A percentile compares a stretch with the other conserved stretches of the same genome.
Evolutionary conservation across 345 rosid genomes (phyloP).

Genomic region (Eucalyptus virginea): DNA sequence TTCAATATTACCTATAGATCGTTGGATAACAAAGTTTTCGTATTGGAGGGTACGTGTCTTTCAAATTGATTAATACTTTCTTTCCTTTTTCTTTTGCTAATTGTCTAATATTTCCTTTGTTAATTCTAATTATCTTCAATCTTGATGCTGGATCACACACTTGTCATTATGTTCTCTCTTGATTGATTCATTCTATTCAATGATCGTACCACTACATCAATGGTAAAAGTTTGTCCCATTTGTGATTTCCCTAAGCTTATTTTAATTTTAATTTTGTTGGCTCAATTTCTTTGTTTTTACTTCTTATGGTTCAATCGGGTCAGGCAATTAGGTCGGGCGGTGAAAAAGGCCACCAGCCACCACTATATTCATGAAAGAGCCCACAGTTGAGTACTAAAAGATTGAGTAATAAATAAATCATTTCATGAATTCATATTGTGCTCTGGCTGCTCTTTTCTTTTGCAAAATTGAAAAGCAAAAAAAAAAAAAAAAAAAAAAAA

Average conservation of each 20-base stretch:
- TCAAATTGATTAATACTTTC: background rate
- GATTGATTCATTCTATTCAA: background rate
- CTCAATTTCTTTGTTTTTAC: too few species aligned
- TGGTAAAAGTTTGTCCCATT: background rate
- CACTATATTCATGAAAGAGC: background rate
- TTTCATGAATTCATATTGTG: too few species aligned
- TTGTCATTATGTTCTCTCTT: background rate
- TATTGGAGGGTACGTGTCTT: background rate
- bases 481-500: too few species aligned
- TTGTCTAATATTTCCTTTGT: background rate
- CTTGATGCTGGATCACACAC: background rate
- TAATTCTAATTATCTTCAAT: background rate
- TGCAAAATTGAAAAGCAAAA: too few species aligned
- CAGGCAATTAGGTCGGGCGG: background rate
- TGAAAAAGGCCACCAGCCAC: background rate
- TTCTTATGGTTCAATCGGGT: background rate
- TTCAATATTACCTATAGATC: background rate
- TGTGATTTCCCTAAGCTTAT: background rate
- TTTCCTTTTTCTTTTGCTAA: background rate
- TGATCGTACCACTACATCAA: background rate
- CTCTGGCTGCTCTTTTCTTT: too few species aligned
- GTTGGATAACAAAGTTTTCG: background rate
- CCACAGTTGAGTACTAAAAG: background rate
- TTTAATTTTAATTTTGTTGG: too few species aligned
- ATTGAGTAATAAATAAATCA: too few species aligned